Conservation (phyloP, 2,329 filamentous ascomycete species). For the Fusarium graminum region DNA sequence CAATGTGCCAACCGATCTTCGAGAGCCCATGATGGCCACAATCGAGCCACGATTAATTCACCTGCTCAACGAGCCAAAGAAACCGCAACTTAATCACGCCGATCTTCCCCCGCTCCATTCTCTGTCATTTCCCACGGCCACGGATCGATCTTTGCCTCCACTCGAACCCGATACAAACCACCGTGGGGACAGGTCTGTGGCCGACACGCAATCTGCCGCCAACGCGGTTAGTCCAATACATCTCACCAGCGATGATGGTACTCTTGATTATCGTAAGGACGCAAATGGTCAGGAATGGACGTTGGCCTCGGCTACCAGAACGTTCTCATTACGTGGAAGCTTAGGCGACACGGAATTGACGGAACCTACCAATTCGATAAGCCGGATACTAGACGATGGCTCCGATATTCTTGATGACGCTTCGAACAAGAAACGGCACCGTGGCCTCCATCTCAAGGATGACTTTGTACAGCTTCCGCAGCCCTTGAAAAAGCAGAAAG, state of each 20-base stretch:
- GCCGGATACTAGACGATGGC: conserved; percentile 62
- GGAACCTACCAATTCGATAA: conserved; percentile 60
- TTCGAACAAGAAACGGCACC: conserved; percentile 67
- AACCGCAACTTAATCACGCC: conserved; percentile 62
- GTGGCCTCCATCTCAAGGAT: conserved; percentile 65
- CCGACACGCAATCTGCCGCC: conserved; percentile 35
- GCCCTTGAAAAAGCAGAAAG: conserved; percentile 74
- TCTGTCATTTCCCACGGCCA: conserved; percentile 58
- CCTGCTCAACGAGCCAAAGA: conserved; percentile 69
- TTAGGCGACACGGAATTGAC: conserved; percentile 56
- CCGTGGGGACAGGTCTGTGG: conserved; percentile 54
- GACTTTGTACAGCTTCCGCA: conserved; percentile 74
- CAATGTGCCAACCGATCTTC: conserved; percentile 47
- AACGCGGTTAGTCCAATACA: conserved; percentile 36
- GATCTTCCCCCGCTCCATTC: conserved; percentile 69
- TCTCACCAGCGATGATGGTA: conserved; percentile 41
- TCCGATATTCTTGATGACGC: conserved; percentile 60
- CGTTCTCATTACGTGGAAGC: conserved; percentile 57
- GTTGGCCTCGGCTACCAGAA: conserved; percentile 42
- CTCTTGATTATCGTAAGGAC: conserved; percentile 44
- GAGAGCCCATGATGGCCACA: conserved; percentile 68
- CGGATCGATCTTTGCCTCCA: conserved; percentile 63
- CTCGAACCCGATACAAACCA: conserved; percentile 65
- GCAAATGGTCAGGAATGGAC: conserved; percentile 43
- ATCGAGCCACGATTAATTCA: conserved; percentile 77